These are phyloP conservation scores for Oryza meridionalis DNA, from an alignment of 176 grass and related monocot species.

Conservation along the genomic window DNA sequence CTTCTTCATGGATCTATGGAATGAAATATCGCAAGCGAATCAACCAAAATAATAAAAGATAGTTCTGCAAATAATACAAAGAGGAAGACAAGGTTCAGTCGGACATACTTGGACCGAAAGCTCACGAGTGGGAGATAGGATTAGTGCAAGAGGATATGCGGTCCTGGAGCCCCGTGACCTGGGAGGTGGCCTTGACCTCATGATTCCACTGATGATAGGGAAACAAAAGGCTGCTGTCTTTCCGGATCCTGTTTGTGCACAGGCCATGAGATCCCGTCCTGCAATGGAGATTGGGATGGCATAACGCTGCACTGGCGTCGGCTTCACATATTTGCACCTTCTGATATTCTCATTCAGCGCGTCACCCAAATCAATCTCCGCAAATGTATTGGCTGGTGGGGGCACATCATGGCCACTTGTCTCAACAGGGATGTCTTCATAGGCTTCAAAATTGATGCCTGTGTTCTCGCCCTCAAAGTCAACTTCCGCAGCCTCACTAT, in stretches of 20 bases:
- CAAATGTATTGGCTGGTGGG: constrained; percentile 75
- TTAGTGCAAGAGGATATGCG: constrained; percentile 70
- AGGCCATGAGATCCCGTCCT: constrained; percentile 92
- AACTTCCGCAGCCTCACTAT: constrained; percentile 40
- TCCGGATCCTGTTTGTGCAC: constrained; percentile 90
- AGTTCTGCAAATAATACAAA: not conserved
- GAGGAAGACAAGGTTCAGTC: not conserved
- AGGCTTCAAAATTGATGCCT: constrained; percentile 89
- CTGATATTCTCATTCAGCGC: constrained; percentile 87
- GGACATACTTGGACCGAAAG: constrained; percentile 80
- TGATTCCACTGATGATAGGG: constrained; percentile 86
- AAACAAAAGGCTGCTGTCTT: constrained; percentile 94
- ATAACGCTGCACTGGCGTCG: constrained; percentile 90
- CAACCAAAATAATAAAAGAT: constrained; percentile 25
- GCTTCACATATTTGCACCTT: constrained; percentile 90
- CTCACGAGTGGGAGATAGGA: constrained; percentile 85
- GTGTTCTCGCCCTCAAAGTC: constrained; percentile 57
- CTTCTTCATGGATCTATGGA: constrained; percentile 85
- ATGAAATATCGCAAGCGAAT: constrained; percentile 23
- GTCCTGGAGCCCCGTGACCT: constrained; percentile 60
- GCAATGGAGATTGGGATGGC: constrained; percentile 72
- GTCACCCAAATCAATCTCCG: constrained; percentile 83
- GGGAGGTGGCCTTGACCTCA: constrained; percentile 57
- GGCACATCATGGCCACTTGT: constrained; percentile 87
- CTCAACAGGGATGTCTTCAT: constrained; percentile 92